These are phyloP conservation scores for Agrocybe chaxingu DNA, from an alignment of 768 basidiomycete genomes.

Conservation along the genomic window DNA sequence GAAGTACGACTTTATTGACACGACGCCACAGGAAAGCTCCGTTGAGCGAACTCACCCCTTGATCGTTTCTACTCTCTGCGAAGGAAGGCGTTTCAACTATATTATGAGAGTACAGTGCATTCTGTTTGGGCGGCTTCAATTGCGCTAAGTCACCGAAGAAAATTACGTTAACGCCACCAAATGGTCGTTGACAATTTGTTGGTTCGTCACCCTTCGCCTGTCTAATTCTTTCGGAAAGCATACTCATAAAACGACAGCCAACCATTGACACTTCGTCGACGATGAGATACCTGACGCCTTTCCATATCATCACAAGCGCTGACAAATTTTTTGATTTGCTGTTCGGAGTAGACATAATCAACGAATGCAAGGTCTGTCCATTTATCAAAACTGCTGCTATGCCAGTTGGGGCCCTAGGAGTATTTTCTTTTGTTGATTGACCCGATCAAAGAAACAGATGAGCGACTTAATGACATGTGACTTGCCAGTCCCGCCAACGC, in stretches of 20 bases:
- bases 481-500: conserved; percentile 16
- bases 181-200: not conserved
- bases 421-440: conserved; percentile 1
- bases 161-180: conserved; percentile 13
- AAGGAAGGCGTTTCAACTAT: conserved; percentile 8
- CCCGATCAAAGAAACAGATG: conserved; percentile 2
- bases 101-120: conserved; percentile 3
- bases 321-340: not conserved
- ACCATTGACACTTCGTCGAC: conserved; percentile 15
- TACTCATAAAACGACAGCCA: conserved; percentile 2
- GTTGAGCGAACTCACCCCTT: conserved; percentile 3
- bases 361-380: conserved; percentile 10
- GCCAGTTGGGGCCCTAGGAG: conserved; percentile 12
- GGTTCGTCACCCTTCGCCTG: conserved; percentile 6
- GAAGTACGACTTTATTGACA: conserved; percentile 4
- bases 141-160: conserved; percentile 13
- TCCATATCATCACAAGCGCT: conserved; percentile 3
- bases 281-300: conserved; percentile 4
- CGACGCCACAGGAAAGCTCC: conserved; percentile 12
- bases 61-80: not conserved
- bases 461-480: conserved; percentile 13
- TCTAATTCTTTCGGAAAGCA: conserved; percentile 1
- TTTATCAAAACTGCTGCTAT: conserved; percentile 13
- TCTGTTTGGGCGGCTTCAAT: conserved; percentile 9
- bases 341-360: not conserved